phyloP scores from a whole-genome alignment of 106 monocot species.

The Cymbidium sinense region DNA sequence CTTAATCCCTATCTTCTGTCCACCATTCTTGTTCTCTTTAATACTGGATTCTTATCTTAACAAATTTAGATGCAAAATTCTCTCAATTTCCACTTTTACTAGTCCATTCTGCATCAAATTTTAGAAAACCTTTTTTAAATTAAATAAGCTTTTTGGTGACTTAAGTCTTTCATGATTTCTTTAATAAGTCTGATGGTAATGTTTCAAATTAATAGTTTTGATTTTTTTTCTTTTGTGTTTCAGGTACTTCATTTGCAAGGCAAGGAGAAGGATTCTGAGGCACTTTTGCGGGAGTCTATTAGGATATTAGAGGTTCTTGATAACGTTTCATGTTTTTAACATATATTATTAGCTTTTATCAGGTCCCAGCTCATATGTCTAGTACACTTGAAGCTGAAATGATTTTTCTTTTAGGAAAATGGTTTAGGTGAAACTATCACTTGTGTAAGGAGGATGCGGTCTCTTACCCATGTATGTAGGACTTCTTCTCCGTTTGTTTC shows the following conservation, averaged over 20 bases:
- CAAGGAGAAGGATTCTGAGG: conserved; percentile 69
- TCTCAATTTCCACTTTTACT: too few species aligned
- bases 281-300: conserved; percentile 75
- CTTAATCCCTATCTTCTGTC: too few species aligned
- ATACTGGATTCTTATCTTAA: too few species aligned
- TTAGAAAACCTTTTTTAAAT: too few species aligned
- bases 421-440: conserved; percentile 69
- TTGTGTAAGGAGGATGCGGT: conserved; percentile 69
- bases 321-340: conserved; percentile 2
- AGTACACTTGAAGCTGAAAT: neutral
- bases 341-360: neutral
- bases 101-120: too few species aligned
- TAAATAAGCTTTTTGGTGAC: too few species aligned
- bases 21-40: too few species aligned
- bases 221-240: conserved; percentile 3
- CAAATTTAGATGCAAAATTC: too few species aligned
- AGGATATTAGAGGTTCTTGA: conserved; percentile 78
- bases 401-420: conserved; percentile 46
- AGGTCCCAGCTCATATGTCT: neutral
- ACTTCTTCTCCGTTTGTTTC: neutral
- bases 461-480: conserved; percentile 58
- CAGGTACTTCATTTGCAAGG: conserved; percentile 78
- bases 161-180: too few species aligned
- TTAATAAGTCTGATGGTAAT: neutral
- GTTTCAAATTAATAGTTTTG: neutral